Conservation (phyloP, 202 grass and related monocot species). For the Alloteropsis angusta region DNA sequence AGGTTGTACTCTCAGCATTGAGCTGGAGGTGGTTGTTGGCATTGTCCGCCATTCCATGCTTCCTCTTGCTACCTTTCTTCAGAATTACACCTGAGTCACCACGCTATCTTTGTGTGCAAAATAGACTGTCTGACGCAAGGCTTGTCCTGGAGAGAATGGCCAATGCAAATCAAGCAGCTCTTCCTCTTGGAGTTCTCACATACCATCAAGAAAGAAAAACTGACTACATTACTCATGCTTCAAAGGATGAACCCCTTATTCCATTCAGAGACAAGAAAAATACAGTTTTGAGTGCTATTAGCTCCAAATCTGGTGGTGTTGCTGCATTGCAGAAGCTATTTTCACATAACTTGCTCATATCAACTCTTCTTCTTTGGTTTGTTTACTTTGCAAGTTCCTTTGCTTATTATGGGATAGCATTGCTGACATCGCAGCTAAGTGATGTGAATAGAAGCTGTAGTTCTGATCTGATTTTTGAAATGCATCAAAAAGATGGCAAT, state of each 20-base stretch:
- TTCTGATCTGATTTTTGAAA: constrained; percentile 16
- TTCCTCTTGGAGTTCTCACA: constrained; percentile 59
- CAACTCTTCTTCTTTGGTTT: constrained; percentile 85
- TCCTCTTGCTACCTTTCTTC: constrained; percentile 60
- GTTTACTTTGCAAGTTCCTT: constrained; percentile 66
- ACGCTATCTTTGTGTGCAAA: constrained; percentile 57
- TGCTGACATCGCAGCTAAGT: constrained; percentile 59
- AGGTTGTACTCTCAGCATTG: constrained; percentile 44
- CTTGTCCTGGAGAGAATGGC: constrained; percentile 55
- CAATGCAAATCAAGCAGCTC: constrained; percentile 29
- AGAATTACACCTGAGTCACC: constrained; percentile 51
- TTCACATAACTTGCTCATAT: constrained; percentile 48
- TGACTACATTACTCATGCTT: constrained; percentile 13
- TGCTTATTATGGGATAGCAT: constrained; percentile 73
- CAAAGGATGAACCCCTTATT: constrained; percentile 49
- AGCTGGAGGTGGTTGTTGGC: constrained; percentile 71
- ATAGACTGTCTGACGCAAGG: constrained; percentile 49
- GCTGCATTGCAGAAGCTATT: constrained; percentile 41
- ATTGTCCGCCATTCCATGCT: constrained; percentile 49
- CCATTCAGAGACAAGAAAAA: constrained; percentile 12
- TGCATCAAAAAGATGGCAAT: constrained; percentile 19
- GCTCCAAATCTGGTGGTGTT: constrained; percentile 24
- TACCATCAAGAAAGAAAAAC: constrained; percentile 13
- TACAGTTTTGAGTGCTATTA: constrained; percentile 11
- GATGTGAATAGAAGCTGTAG: constrained; percentile 37